Evolutionary conservation across 805 yeast genomes (phyloP).

Genomic region (Zygosaccharomyces gambellarensis): DNA sequence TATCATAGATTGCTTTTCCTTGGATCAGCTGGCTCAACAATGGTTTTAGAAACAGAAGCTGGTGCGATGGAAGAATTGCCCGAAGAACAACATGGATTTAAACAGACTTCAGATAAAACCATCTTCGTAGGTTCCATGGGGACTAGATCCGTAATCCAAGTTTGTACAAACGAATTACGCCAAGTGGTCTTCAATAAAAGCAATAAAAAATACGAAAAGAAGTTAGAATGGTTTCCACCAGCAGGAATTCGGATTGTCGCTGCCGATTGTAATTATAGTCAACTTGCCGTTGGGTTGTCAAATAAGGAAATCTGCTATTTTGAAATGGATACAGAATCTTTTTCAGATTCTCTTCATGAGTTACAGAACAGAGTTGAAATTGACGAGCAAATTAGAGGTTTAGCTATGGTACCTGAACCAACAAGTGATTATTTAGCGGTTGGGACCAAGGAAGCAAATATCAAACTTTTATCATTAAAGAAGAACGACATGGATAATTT

Average conservation of each 20-base stretch:
- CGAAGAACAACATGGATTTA: constrained; percentile 58
- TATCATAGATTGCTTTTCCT: constrained; percentile 26
- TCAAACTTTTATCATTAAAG: constrained; percentile 55
- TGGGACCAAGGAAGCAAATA: constrained; percentile 65
- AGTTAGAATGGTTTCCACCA: constrained; percentile 79
- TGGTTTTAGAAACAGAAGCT: constrained; percentile 22
- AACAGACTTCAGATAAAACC: constrained; percentile 55
- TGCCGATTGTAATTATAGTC: constrained; percentile 62
- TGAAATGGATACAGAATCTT: constrained; percentile 49
- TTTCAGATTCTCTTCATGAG: constrained; percentile 51
- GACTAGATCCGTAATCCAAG: constrained; percentile 56
- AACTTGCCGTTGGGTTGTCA: constrained; percentile 65
- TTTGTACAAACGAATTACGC: constrained; percentile 64
- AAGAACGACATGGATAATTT: constrained; percentile 49
- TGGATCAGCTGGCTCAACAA: constrained; percentile 21
- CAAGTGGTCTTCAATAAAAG: constrained; percentile 41
- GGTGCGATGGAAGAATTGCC: constrained; percentile 68
- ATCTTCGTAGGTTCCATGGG: constrained; percentile 69
- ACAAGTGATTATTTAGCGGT: constrained; percentile 59
- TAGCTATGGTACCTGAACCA: constrained; percentile 46
- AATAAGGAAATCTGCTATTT: constrained; percentile 76
- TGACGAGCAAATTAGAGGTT: constrained; percentile 45
- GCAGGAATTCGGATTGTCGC: constrained; percentile 58
- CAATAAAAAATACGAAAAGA: constrained; percentile 22
- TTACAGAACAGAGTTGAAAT: constrained; percentile 58